phyloP scores from a whole-genome alignment of 371 early-diverging fungal genomes.

The Syncephalastrum contaminatum region DNA sequence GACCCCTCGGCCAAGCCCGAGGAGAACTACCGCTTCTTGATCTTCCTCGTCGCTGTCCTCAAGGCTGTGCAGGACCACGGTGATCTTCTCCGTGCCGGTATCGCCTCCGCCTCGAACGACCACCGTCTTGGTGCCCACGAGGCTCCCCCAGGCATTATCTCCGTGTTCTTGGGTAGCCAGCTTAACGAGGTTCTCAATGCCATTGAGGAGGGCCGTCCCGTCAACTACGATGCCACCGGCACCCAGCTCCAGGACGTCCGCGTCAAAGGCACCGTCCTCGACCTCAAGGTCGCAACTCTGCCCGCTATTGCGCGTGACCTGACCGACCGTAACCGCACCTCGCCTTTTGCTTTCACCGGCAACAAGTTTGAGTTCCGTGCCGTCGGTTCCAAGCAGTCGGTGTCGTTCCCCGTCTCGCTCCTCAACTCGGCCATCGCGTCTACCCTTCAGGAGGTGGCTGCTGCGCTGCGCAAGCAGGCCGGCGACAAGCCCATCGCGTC shows the following conservation, averaged over 20 bases:
- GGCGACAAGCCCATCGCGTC: constrained; percentile 77
- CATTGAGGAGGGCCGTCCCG: constrained; percentile 83
- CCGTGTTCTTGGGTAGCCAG: constrained; percentile 95
- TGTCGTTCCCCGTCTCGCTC: constrained; percentile 92
- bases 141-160: constrained; percentile 97
- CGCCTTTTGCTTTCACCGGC: constrained; percentile 98
- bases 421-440: constrained; percentile 93
- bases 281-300: constrained; percentile 91
- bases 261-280: constrained; percentile 93
- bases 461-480: constrained; percentile 70
- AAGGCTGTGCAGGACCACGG: constrained; percentile 87
- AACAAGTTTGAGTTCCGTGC: constrained; percentile 99
- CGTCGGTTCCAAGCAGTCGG: constrained; percentile 97
- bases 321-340: constrained; percentile 98
- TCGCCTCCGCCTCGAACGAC: constrained; percentile 93
- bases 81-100: constrained; percentile 73
- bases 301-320: constrained; percentile 93
- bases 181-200: constrained; percentile 90
- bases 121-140: constrained; percentile 98
- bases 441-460: constrained; percentile 73
- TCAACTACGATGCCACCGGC: constrained; percentile 75
- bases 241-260: constrained; percentile 86
- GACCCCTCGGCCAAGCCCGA: constrained; percentile 93
- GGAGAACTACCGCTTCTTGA: constrained; percentile 94
- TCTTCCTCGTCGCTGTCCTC: constrained; percentile 88